Base-by-base conservation (phyloP, 1,284 basidiomycete genomes). In the Ganoderma leucocontextum region DNA sequence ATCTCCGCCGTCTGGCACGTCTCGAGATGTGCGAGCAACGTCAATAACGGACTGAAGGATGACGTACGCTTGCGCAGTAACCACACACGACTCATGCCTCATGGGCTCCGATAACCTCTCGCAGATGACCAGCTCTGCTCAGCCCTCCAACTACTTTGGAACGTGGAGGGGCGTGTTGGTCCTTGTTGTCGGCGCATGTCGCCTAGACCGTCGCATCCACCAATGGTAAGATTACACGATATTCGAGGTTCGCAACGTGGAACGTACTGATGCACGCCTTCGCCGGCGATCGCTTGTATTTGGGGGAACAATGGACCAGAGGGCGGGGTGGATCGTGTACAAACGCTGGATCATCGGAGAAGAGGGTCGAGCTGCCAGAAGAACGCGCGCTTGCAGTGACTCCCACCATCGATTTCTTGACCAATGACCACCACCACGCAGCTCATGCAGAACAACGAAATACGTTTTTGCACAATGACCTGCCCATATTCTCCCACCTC, bases 381-480 rank as follows among this genome's bases (percentile, higher is more conserved):
- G 19, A n/a, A 55, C 6, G 57, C n/a, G 58, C 58, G 58, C 39
- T 22, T 60, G 58, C 17, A 15, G 38, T 17, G 10, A 22, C 58
- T 17, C 7, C 1, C 39, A 4, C 5, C 12, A 9, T 5, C n/a
- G 55, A 19, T 38, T 19, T n/a, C 58, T 60, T 60, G 36, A n/a
- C 58, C 58, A 42, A 60, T 29, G 55, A 58, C 63, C 63, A 33
- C 42, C 55, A 58, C n/a, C 17, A 36, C 36, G 58, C 19, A 41
- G 5, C 55, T 58, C 55, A 58, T 22, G 15, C 52, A 55, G 52
- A 55, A 55, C 52, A 55, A 55, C 35, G 33, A 58, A 15, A 58
- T 58, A 36, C 55, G 55, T 58, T 29, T 41, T 12, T 44, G 47
- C 29, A 39, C 62, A 53, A 53, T 41, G 9, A 29, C 17, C 33